Conservation (phyloP, 2,329 filamentous ascomycete species). For the Hypomyces rosellus region DNA sequence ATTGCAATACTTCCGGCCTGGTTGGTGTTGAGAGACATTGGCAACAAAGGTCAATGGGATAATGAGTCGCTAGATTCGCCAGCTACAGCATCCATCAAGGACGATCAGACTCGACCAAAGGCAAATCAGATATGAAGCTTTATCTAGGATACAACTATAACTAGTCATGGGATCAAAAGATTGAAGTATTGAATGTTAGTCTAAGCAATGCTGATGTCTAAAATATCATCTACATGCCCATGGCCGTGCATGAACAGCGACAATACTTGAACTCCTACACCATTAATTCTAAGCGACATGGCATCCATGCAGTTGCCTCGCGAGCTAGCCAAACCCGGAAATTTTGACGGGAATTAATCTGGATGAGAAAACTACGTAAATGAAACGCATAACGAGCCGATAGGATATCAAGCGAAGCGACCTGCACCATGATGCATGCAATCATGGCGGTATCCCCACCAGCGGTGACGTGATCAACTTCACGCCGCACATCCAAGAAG, state of each 20-base stretch:
- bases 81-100: neutral
- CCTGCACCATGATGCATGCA: no score
- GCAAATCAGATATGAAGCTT: constrained; percentile 1
- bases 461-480: constrained; percentile 7
- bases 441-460: constrained; percentile 10
- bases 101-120: neutral
- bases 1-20: constrained; percentile 59
- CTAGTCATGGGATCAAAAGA: neutral
- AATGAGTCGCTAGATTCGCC: constrained; percentile 4
- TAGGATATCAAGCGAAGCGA: no score
- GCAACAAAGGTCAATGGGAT: constrained; percentile 7
- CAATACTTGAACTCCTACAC: no score
- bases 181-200: neutral
- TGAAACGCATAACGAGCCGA: no score
- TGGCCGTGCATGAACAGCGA: no score
- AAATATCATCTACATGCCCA: no score
- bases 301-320: no score
- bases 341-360: no score
- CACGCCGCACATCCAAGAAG: neutral
- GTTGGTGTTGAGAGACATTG: constrained; percentile 51
- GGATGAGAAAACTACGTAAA: no score
- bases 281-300: no score
- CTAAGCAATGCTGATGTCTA: neutral
- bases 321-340: no score
- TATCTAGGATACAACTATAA: neutral